Percentiles rank a stretch among this genome's conserved stretches.
Conservation (phyloP, 495 filamentous ascomycete genomes). For the Aspergillus ellipticus region DNA sequence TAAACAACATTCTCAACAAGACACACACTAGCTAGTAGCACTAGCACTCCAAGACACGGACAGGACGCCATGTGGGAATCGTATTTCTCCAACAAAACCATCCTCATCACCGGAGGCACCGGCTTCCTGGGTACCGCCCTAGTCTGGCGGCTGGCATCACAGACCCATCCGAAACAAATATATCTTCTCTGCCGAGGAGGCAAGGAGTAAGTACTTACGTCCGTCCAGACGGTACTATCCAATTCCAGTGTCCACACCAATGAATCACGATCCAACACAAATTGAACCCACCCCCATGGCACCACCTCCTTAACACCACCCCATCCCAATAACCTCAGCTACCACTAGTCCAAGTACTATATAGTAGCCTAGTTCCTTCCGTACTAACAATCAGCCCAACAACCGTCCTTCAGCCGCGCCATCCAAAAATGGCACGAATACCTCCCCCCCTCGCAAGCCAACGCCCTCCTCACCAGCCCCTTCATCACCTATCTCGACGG, state of each 20-base stretch:
- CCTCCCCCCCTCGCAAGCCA: neutral
- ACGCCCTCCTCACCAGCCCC: neutral
- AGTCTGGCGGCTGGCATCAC: slow-evolving; percentile 7
- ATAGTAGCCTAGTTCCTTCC: too few species aligned
- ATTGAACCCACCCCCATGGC: too few species aligned
- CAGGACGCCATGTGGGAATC: slow-evolving; percentile 19
- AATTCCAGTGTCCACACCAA: too few species aligned
- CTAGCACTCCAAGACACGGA: neutral
- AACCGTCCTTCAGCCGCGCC: neutral
- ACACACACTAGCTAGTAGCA: too few species aligned
- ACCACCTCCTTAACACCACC: too few species aligned
- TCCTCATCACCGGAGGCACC: slow-evolving; percentile 18
- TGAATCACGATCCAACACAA: too few species aligned
- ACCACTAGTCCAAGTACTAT: too few species aligned
- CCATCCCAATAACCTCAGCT: too few species aligned
- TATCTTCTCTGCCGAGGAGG: slow-evolving; percentile 19
- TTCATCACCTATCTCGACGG: slow-evolving; percentile 7
- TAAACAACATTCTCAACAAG: too few species aligned
- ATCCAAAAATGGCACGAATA: slow-evolving; percentile 10
- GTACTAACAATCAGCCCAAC: too few species aligned
- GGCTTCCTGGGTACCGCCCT: slow-evolving; percentile 21
- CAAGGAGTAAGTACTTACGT: slow-evolving; percentile 4
- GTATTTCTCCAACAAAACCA: slow-evolving; percentile 8
- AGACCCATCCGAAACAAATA: neutral
- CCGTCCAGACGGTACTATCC: neutral